Percentiles rank a stretch among this genome's conserved stretches.
Evolutionary conservation across 1,284 basidiomycete species (phyloP).

Genomic region (Ustilago hordei): DNA sequence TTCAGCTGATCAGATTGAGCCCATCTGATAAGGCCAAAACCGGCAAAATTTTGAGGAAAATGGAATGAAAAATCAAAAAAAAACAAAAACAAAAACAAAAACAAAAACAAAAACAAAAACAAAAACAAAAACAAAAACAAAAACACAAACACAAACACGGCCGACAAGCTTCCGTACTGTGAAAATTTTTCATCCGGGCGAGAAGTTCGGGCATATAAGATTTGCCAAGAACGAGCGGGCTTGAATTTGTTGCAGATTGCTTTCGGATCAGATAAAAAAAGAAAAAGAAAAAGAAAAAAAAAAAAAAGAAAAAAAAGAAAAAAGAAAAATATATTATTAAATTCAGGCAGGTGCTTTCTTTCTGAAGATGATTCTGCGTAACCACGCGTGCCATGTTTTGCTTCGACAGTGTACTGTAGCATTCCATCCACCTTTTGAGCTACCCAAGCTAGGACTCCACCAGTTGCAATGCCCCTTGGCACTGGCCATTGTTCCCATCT

Average conservation of each 20-base stretch:
- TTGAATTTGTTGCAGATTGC: not conserved
- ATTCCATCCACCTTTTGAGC: not conserved
- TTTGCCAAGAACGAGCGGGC: conserved; percentile 29
- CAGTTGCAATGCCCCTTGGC: not conserved
- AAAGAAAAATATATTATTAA: too few species aligned
- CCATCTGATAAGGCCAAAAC: conserved; percentile 36
- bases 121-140: not conserved
- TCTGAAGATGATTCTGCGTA: not conserved
- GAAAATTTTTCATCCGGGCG: not conserved
- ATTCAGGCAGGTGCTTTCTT: not conserved
- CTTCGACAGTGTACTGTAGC: not conserved
- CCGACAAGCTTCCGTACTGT: not conserved
- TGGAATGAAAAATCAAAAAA: not conserved
- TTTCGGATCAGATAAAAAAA: conserved; percentile 31
- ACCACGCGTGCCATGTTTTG: conserved; percentile 2
- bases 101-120: too few species aligned
- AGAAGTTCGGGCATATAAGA: not conserved
- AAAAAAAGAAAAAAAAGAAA: too few species aligned
- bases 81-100: too few species aligned
- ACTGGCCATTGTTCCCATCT: not conserved
- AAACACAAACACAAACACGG: not conserved
- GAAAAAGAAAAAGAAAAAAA: conserved; percentile 14
- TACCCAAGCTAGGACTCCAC: not conserved
- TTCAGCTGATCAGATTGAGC: conserved; percentile 26
- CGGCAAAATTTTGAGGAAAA: not conserved